These are phyloP conservation scores for Kuraishia hungarica DNA, from an alignment of 805 yeast genomes.

Conservation along the genomic window DNA sequence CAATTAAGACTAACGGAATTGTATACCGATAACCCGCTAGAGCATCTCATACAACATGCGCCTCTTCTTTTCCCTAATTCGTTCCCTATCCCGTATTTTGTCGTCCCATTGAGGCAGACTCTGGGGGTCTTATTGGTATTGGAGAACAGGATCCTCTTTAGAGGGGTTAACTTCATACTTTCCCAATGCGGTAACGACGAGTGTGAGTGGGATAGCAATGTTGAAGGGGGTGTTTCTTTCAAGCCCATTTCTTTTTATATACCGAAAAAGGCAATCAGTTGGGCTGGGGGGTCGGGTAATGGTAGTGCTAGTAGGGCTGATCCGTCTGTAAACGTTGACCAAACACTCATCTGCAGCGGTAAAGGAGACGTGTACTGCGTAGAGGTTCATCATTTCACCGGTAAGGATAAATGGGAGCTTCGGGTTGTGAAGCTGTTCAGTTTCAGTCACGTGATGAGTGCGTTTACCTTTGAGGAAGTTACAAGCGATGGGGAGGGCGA, in stretches of 20 bases:
- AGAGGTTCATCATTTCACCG: conserved; percentile 15
- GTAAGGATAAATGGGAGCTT: conserved; percentile 11
- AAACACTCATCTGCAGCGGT: conserved; percentile 17
- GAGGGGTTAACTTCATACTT: conserved; percentile 15
- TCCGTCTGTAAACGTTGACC: conserved; percentile 13
- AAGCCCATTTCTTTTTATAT: conserved; percentile 15
- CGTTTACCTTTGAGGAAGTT: background rate
- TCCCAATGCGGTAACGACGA: conserved; percentile 19
- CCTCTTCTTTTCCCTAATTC: conserved; percentile 14
- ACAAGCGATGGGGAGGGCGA: too few relatives aligned
- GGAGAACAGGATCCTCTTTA: conserved; percentile 12
- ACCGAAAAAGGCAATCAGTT: conserved; percentile 13
- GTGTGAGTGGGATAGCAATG: conserved; percentile 7
- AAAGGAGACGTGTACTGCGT: conserved; percentile 14
- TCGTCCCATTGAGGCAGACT: conserved; percentile 16
- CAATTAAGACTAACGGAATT: conserved; percentile 17
- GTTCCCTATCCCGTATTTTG: conserved; percentile 18
- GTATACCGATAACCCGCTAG: conserved; percentile 7
- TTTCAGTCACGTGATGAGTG: background rate
- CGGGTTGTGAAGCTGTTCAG: conserved; percentile 13
- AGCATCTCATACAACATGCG: conserved; percentile 11
- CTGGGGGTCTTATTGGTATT: conserved; percentile 18
- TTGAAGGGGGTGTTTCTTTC: background rate
- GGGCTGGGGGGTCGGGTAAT: too few relatives aligned
- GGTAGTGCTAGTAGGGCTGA: conserved; percentile 8